Base-by-base conservation (phyloP, 371 early-diverging fungal species). In the Lichtheimia hyalospora region DNA sequence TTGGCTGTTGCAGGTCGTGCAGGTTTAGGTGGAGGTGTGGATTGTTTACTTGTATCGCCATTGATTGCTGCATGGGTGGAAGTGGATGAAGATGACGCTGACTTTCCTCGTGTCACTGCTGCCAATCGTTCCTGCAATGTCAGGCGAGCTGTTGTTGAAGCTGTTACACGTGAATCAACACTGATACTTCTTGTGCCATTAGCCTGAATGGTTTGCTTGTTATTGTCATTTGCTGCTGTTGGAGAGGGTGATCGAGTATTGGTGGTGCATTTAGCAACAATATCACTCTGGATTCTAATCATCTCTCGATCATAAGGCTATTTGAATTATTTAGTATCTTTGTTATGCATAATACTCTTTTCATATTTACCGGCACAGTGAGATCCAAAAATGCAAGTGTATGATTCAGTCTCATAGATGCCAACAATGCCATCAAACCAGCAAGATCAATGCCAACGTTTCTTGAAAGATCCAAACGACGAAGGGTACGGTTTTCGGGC, bases 401-500 rank as follows among this genome's bases (percentile, higher is more conserved):
- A 42, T 77, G 68, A 69, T 91, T 94, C 70, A 89, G 83, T 59
- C 85, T 80, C 21, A 92, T 73, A 15, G 89, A 88, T 12, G 86
- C 86, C 5, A 90, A 77, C 4, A 94, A 69, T 7, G 92, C 93
- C 83, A 92, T 80, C 7, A 90, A 67, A 5, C 93, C 94, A 3
- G 91, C 92, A 74, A 89, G 70, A 43, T 86, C 87, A 24, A 94
- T 86, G 1, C 67, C 75, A 0, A 88, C 82, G 67, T 94, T 94
- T 25, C 79, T 75, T 5, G 91, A 84, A 43, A 94, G 70, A 64
- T 94, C 92, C 60, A 94, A 73, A 49, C 87, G 77, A 52, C 70
- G 71, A 8, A 94, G 69, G 20, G 79, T 43, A 12, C 73, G 75
- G n/a, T 86, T 89, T 54, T 92, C 89, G 5, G 94, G 90, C 43